Evolutionary conservation across 140 eudicot species (phyloP).

Genomic region (Eryngium alpinum): DNA sequence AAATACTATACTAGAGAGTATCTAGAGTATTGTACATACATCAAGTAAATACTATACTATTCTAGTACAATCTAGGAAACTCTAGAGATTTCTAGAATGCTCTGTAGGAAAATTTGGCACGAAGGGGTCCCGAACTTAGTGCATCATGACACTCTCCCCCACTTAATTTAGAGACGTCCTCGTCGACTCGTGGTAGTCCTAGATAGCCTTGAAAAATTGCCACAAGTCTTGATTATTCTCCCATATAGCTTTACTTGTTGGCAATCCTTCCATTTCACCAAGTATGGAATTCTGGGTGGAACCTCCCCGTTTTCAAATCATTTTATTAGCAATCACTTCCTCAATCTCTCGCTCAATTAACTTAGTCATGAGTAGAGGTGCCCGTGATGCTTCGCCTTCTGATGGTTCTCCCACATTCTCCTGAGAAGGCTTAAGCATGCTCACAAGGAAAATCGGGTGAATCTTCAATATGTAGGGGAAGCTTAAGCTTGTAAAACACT

Average conservation of each 20-base stretch:
- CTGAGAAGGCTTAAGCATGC: not conserved
- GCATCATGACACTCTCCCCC: not conserved
- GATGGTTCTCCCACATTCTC: not conserved
- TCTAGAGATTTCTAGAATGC: not conserved
- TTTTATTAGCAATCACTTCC: not conserved
- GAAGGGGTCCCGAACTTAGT: not conserved
- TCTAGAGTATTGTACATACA: not conserved
- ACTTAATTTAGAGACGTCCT: not conserved
- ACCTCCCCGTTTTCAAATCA: not conserved
- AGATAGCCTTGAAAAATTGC: not conserved
- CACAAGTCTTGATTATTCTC: not conserved
- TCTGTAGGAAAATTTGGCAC: not conserved
- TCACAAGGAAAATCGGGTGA: constrained; percentile 11
- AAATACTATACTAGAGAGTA: no score
- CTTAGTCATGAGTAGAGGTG: not conserved
- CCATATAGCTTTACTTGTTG: constrained; percentile 2
- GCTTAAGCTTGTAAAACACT: not conserved
- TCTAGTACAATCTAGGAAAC: no score
- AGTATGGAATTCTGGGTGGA: not conserved
- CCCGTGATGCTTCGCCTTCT: not conserved
- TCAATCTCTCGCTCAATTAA: not conserved
- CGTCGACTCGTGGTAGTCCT: not conserved
- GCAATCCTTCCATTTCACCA: constrained; percentile 3
- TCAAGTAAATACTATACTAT: not conserved
- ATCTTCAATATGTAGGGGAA: not conserved